Evolutionary conservation across 2,329 filamentous ascomycete genomes (phyloP), one percentile per base, ranked within the genome.

Genomic region (Chaetomium sp.): DNA sequence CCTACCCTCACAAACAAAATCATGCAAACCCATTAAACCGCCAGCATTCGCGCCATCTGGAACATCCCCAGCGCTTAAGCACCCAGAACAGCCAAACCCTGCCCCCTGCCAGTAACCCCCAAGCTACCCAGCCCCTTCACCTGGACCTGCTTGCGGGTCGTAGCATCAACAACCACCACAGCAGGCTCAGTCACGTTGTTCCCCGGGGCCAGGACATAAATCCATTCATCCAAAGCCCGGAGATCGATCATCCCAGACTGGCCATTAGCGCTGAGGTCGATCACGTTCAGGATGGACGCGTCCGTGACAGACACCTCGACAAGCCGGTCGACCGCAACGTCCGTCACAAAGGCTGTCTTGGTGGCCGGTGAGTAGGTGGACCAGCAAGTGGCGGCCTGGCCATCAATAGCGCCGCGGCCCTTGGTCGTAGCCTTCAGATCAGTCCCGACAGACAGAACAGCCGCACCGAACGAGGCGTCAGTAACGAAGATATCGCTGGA

Each of bases 341-440:
- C 83, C 0, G 81, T 79, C 3, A 86, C 79, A 56, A 82, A 87
- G 0, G 77, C 79, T 0, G 74, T 79, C 6, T 71, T 68, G 0
- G 78, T 80, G 0, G 68, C 65, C 0, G 68, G 55, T 0, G 78
- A 79, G 42, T 83, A 70, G 1, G 79, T 71, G 0, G 71, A 74
- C 82, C 82, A 86, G 66, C 82, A 86, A 0, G 79, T 82, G 1
- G 79, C 79, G 6, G 58, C 66, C 62, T 86, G 82, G 40, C 72
- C 77, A 0, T 69, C 68, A 10, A 86, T 69, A 1, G 64, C 60
- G n/a, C 70, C 69, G 47, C 68, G 71, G n/a, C 68, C 70, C 38
- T 69, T 67, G 0, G 75, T 64, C 0, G 68, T 66, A 1, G 72
- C 72, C 9, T 63, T 52, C 6, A 57, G 69, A 3, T 52, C 47